Percentiles rank a stretch among this genome's conserved stretches.
Evolutionary conservation across 1,139 yeast species (phyloP).

Genomic region (Pichia inconspicua): DNA sequence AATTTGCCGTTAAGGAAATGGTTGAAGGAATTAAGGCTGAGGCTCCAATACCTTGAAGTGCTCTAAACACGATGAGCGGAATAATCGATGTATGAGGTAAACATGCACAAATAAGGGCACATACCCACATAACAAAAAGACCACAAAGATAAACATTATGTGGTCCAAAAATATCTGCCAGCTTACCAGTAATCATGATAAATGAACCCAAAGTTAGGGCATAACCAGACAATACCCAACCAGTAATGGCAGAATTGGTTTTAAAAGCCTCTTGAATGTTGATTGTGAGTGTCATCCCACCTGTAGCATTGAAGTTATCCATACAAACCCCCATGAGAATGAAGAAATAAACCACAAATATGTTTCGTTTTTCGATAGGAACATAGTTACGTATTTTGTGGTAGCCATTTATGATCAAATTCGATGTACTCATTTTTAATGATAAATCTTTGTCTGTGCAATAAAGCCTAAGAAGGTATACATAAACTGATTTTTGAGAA

Average conservation of each 20-base stretch:
- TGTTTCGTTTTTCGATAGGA: constrained; percentile 15
- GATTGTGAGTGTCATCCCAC: constrained; percentile 22
- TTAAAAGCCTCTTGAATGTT: constrained; percentile 22
- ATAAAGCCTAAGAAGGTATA: too few species aligned
- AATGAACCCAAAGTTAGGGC: constrained; percentile 32
- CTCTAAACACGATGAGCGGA: constrained; percentile 31
- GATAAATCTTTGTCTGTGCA: neutral
- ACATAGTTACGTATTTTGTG: constrained; percentile 4
- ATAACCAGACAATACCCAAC: constrained; percentile 33
- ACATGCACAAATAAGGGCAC: constrained; percentile 28
- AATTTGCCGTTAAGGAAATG: constrained; percentile 28
- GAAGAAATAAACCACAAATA: constrained; percentile 12
- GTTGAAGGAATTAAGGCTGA: constrained; percentile 30
- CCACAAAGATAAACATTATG: constrained; percentile 24
- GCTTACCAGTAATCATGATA: constrained; percentile 31
- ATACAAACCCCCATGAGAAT: constrained; percentile 15
- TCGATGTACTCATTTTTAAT: neutral
- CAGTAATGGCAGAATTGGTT: constrained; percentile 21
- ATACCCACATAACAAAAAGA: constrained; percentile 19
- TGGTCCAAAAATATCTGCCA: constrained; percentile 31
- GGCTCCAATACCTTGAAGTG: constrained; percentile 33
- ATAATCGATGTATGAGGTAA: constrained; percentile 23
- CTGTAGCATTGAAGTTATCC: constrained; percentile 28
- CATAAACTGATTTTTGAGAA: too few species aligned
- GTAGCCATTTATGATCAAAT: too few species aligned